These are phyloP conservation scores for Pseudocercospora pini-densiflorae DNA, from an alignment of 2,329 filamentous ascomycete species.

Conservation along the genomic window DNA sequence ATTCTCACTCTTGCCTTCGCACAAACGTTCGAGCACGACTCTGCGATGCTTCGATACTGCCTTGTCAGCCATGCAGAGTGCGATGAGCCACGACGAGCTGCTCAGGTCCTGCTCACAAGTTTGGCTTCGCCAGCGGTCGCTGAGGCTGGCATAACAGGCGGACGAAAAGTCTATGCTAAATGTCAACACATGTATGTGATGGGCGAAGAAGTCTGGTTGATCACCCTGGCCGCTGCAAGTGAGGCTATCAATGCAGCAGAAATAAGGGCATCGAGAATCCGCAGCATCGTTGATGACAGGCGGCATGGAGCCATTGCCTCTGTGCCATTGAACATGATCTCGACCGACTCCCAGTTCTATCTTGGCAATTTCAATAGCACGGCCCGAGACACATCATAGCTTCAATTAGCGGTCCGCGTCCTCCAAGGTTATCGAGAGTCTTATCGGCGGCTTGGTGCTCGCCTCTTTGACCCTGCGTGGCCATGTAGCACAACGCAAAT, in stretches of 20 bases:
- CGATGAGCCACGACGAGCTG: not conserved
- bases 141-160: not conserved
- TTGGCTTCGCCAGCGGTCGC: not conserved
- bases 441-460: not conserved
- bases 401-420: not conserved
- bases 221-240: not conserved
- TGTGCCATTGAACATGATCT: conserved; percentile 6
- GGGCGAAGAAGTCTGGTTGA: not conserved
- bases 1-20: not conserved
- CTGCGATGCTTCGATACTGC: not conserved
- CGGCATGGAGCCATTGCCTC: not conserved
- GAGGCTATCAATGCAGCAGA: conserved; percentile 3
- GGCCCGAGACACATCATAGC: not conserved
- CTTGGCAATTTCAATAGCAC: not conserved
- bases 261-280: not conserved
- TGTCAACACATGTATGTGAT: conserved; percentile 1
- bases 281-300: conserved; percentile 6
- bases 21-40: not conserved
- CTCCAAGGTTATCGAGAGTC: not conserved
- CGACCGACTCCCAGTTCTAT: not conserved
- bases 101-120: not conserved
- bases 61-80: not conserved
- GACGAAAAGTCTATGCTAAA: not conserved
- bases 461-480: not conserved
- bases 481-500: not conserved